These are phyloP conservation scores for Magnolia officinalis DNA, from an alignment of 164 flowering plant genomes.

Conservation along the genomic window DNA sequence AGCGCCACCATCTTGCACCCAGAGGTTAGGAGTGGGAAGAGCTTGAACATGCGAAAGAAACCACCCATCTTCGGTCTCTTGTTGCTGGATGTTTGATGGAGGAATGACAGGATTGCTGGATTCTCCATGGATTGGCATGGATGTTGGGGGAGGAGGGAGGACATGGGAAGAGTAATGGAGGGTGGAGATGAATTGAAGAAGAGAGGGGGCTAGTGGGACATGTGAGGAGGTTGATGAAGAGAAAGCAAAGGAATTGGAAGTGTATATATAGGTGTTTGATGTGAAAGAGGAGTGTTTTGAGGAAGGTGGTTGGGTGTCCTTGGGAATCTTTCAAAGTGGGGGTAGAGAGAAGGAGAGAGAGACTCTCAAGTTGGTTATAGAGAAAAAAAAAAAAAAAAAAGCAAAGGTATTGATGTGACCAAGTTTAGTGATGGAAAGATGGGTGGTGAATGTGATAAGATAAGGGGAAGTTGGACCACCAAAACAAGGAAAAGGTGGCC, in stretches of 20 bases:
- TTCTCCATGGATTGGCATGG: slow-evolving; percentile 57
- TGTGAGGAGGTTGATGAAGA: neutral
- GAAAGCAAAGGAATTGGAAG: neutral
- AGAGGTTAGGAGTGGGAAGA: slow-evolving; percentile 67
- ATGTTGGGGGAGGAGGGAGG: slow-evolving; percentile 27
- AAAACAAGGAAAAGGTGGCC: slow-evolving; percentile 4
- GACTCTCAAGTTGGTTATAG: slow-evolving; percentile 1
- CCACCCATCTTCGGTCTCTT: slow-evolving; percentile 41
- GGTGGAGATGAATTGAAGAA: neutral
- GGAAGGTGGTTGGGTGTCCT: slow-evolving; percentile 32
- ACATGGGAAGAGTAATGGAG: slow-evolving; percentile 13
- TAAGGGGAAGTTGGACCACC: slow-evolving; percentile 40
- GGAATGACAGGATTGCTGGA: slow-evolving; percentile 47
- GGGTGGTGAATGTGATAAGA: slow-evolving; percentile 36
- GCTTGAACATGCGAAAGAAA: slow-evolving; percentile 68
- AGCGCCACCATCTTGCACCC: slow-evolving; percentile 86
- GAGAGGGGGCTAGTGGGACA: neutral
- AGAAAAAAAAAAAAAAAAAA: slow-evolving; percentile 3
- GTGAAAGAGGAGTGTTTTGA: slow-evolving; percentile 1
- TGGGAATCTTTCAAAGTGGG: slow-evolving; percentile 39
- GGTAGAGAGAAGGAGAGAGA: neutral
- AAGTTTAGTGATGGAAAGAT: slow-evolving; percentile 42
- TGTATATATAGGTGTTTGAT: slow-evolving; percentile 14
- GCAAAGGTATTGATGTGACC: slow-evolving; percentile 45
- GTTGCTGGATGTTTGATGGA: slow-evolving; percentile 34